Conservation (phyloP, 2,329 filamentous ascomycete species). For the Epichloe bromicola region DNA sequence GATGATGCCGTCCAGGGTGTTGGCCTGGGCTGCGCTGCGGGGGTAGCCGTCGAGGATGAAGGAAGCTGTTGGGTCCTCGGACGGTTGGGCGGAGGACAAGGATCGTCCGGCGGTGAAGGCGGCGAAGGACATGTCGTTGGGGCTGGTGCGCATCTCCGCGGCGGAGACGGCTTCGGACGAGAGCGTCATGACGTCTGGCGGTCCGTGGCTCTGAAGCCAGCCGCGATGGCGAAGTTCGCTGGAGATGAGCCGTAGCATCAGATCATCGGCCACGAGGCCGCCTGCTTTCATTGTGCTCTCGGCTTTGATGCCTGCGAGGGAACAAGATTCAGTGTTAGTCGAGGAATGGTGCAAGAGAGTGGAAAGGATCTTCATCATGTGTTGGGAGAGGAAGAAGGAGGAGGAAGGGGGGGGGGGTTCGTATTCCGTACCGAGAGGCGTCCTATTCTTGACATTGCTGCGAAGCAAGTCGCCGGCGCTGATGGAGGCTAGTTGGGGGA, state of each 20-base stretch:
- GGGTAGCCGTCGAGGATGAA: conserved; percentile 97
- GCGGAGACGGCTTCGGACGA: conserved; percentile 27
- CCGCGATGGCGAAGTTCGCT: conserved; percentile 76
- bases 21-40: conserved; percentile 69
- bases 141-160: conserved; percentile 16
- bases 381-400: not conserved
- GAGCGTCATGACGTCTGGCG: conserved; percentile 38
- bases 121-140: conserved; percentile 13
- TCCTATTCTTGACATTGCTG: conserved; percentile 81
- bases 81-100: conserved; percentile 28
- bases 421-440: conserved; percentile 55
- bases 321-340: not conserved
- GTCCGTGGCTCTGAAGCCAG: conserved; percentile 52
- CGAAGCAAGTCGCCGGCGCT: conserved; percentile 88
- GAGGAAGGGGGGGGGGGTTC: not conserved
- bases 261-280: conserved; percentile 76
- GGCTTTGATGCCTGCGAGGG: conserved; percentile 64
- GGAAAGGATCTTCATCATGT: not conserved
- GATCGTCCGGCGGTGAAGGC: conserved; percentile 1
- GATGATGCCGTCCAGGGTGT: conserved; percentile 63
- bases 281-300: conserved; percentile 80
- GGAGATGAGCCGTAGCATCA: conserved; percentile 86
- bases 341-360: not conserved
- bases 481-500: conserved; percentile 74
- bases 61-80: conserved; percentile 64